phyloP scores from a whole-genome alignment of 2,329 filamentous ascomycete species.

The Apiospora pterosperma region DNA sequence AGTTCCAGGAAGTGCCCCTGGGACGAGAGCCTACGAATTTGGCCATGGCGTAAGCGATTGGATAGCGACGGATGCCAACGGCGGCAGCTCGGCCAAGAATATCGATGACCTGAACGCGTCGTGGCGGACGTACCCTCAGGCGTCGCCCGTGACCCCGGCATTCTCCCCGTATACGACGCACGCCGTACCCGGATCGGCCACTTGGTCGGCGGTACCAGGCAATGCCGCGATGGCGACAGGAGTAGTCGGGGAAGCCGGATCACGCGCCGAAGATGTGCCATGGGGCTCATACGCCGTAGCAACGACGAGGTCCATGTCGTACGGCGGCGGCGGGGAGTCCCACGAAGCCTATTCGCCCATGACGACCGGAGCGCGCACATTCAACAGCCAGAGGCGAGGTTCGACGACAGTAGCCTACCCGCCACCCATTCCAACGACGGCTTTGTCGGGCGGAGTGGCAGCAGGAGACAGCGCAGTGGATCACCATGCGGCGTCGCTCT shows the following conservation, averaged over 20 bases:
- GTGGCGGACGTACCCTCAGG: conserved; percentile 49
- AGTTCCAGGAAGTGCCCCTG: conserved; percentile 33
- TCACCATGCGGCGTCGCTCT: conserved; percentile 30
- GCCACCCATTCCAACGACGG: conserved; percentile 19
- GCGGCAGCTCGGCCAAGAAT: conserved; percentile 34
- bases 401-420: conserved; percentile 42
- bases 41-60: conserved; percentile 38
- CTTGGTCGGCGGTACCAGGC: conserved; percentile 34
- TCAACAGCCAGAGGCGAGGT: conserved; percentile 39
- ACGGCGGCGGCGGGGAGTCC: conserved; percentile 31
- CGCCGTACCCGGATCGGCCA: conserved; percentile 32
- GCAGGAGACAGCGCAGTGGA: conserved; percentile 27
- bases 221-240: conserved; percentile 13
- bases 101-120: conserved; percentile 37
- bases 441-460: conserved; percentile 23
- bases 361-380: neutral
- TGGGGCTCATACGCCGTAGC: conserved; percentile 40
- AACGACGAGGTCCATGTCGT: conserved; percentile 45
- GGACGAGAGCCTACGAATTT: conserved; percentile 35
- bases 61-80: conserved; percentile 40
- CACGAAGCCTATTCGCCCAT: conserved; percentile 38
- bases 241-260: conserved; percentile 33
- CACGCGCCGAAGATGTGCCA: conserved; percentile 38
- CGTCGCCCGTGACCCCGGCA: conserved; percentile 47
- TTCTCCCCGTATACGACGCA: conserved; percentile 48